Conservation (phyloP, 2,329 filamentous ascomycete genomes). For the Boeremia exigua region DNA sequence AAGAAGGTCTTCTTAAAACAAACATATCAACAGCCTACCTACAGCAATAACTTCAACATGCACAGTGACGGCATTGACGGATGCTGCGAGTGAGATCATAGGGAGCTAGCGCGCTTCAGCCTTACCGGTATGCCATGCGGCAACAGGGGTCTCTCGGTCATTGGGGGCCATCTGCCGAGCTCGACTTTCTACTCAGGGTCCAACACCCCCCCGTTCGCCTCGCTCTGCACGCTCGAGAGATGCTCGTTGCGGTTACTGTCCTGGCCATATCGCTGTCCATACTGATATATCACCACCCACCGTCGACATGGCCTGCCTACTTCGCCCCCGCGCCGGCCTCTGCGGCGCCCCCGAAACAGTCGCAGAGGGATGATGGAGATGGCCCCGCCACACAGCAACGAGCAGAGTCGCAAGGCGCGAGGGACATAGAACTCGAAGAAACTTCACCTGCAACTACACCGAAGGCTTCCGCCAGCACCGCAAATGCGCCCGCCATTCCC, state of each 20-base stretch:
- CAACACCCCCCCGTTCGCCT: constrained; percentile 4
- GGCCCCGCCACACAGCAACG: constrained; percentile 21
- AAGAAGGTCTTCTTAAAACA: neutral
- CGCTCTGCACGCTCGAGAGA: constrained; percentile 31
- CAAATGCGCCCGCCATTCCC: constrained; percentile 31
- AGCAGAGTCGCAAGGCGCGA: constrained; percentile 21
- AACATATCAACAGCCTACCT: neutral
- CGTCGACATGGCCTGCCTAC: constrained; percentile 42
- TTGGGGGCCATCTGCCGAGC: constrained; percentile 7
- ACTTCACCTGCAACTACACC: constrained; percentile 42
- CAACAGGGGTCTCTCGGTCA: constrained; percentile 11
- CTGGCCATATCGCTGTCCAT: constrained; percentile 47
- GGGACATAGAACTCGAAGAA: neutral
- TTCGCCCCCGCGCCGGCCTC: constrained; percentile 18
- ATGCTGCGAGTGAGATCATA: constrained; percentile 12
- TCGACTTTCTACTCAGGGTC: constrained; percentile 21
- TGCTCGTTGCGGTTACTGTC: constrained; percentile 48
- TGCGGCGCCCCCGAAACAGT: constrained; percentile 20
- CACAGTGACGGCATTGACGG: constrained; percentile 4
- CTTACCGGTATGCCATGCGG: constrained; percentile 3
- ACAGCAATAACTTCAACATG: neutral
- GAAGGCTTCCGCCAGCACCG: constrained; percentile 31
- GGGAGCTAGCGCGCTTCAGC: constrained; percentile 10
- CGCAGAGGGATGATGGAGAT: constrained; percentile 22
- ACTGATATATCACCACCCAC: constrained; percentile 45